These are phyloP conservation scores for Rubus parviflorus DNA, from an alignment of 306 rosid genomes.

Conservation along the genomic window DNA sequence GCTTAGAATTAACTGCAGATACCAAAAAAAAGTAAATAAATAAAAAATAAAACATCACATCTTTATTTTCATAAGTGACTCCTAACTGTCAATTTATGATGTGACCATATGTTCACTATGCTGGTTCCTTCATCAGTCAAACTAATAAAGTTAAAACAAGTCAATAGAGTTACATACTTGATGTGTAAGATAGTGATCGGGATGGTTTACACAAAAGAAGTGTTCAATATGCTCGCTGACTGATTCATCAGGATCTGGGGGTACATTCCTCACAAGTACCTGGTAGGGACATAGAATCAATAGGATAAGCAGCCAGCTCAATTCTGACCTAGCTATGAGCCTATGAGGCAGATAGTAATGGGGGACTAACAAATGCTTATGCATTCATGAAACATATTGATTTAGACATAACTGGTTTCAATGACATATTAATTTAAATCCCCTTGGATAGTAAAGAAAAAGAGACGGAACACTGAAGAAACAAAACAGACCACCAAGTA, in stretches of 20 bases:
- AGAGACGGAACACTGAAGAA: background rate
- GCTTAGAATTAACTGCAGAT: background rate
- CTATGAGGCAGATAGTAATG: background rate
- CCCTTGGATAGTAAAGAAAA: background rate
- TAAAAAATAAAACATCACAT: background rate
- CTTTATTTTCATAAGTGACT: background rate
- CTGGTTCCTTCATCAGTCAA: conserved; percentile 7
- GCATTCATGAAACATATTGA: background rate
- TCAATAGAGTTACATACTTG: conserved; percentile 47
- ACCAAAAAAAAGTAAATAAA: no score
- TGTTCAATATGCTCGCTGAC: conserved; percentile 86
- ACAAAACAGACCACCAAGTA: background rate
- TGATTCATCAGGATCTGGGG: conserved; percentile 87
- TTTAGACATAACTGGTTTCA: background rate
- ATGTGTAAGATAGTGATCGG: conserved; percentile 83
- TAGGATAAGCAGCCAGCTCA: conserved; percentile 6
- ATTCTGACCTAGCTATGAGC: conserved; percentile 5
- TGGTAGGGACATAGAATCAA: conserved; percentile 28
- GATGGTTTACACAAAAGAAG: conserved; percentile 89
- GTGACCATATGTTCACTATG: background rate
- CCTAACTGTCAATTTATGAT: background rate
- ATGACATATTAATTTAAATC: no score
- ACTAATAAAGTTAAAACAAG: background rate
- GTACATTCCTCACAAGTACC: conserved; percentile 91
- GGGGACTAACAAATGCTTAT: background rate